Conservation (phyloP, 805 yeast genomes). For the Blastobotrys mokoenaii region DNA sequence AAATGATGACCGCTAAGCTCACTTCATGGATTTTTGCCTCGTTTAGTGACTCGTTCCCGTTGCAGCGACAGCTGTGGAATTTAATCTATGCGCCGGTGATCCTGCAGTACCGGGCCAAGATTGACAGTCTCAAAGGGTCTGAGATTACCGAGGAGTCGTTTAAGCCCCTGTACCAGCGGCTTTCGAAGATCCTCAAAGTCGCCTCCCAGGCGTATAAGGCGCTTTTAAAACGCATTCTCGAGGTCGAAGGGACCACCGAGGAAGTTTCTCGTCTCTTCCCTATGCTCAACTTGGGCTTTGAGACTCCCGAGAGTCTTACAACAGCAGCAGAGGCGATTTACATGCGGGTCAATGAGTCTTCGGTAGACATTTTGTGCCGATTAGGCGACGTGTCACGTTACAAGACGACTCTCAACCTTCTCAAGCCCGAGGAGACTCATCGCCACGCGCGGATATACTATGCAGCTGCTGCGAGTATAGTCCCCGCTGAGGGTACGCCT, state of each 20-base stretch:
- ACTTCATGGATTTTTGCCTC: not conserved
- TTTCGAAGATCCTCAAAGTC: slow-evolving; percentile 2
- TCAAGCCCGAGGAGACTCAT: slow-evolving; percentile 1
- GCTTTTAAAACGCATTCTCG: slow-evolving; percentile 3
- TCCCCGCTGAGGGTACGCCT: slow-evolving; percentile 6
- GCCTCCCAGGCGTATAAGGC: slow-evolving; percentile 1
- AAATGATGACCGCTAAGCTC: not conserved
- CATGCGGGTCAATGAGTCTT: not conserved
- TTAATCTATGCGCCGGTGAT: not conserved
- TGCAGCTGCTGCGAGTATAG: slow-evolving; percentile 4
- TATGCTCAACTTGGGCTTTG: not conserved
- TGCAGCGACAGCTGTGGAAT: not conserved
- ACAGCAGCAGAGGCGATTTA: not conserved
- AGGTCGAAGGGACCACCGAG: slow-evolving; percentile 4
- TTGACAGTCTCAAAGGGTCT: not conserved
- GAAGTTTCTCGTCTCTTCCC: not conserved
- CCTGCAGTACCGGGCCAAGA: not conserved
- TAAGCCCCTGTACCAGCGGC: not conserved
- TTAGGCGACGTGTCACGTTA: slow-evolving; percentile 15
- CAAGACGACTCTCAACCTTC: slow-evolving; percentile 3
- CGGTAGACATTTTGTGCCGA: slow-evolving; percentile 1
- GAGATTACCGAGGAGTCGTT: not conserved
- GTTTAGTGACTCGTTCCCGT: not conserved
- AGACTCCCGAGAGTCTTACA: not conserved
- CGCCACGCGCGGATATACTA: slow-evolving; percentile 10